These are phyloP conservation scores for Apocynum venetum DNA, from an alignment of 257 asterid species.

Conservation along the genomic window DNA sequence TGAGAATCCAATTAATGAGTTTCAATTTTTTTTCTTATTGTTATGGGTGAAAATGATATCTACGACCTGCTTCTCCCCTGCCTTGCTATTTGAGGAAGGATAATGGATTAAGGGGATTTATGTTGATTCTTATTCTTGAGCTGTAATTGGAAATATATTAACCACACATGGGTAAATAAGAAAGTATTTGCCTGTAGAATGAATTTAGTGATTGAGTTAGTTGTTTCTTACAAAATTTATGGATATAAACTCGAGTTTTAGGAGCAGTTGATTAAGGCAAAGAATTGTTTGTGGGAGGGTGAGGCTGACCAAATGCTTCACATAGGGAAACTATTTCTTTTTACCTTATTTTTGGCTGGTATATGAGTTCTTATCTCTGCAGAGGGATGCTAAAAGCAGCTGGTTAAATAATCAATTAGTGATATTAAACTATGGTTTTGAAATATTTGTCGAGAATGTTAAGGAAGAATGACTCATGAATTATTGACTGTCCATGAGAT, in stretches of 20 bases:
- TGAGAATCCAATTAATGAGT: too few species aligned
- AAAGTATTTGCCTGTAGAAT: background rate
- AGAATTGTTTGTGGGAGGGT: background rate
- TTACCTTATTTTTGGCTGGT: background rate
- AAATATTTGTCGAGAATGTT: background rate
- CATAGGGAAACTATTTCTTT: background rate
- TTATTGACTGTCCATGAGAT: too few species aligned
- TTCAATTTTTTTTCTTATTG: background rate
- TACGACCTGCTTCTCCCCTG: background rate
- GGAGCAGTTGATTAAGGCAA: background rate
- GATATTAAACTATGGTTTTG: background rate
- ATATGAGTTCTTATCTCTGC: background rate
- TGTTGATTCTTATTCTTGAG: background rate
- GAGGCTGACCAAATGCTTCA: background rate
- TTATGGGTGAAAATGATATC: background rate
- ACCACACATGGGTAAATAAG: background rate
- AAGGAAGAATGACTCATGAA: background rate
- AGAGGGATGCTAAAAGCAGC: background rate
- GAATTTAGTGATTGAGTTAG: too few species aligned
- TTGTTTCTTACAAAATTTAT: background rate
- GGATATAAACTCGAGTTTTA: background rate
- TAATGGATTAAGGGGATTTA: background rate
- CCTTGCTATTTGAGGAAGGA: background rate
- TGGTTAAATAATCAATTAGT: too few species aligned
- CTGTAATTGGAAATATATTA: background rate